Conservation (phyloP, 2,329 filamentous ascomycete species). For the Xylariaceae sp. region DNA sequence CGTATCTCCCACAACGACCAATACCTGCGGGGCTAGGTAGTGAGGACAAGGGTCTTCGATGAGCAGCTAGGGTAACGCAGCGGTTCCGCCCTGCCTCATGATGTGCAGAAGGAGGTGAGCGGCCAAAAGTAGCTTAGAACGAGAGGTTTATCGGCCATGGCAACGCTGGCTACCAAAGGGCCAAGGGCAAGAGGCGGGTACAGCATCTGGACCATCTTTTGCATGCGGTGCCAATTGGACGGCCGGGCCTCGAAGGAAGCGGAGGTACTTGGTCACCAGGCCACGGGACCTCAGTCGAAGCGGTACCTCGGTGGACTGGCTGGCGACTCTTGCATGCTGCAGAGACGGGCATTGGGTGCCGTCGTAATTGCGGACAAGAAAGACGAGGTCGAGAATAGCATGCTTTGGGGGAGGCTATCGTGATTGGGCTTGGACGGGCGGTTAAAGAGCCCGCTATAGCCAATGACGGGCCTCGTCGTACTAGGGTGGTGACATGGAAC, state of each 20-base stretch:
- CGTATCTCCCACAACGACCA: conserved; percentile 19
- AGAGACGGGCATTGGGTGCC: conserved; percentile 18
- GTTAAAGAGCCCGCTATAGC: conserved; percentile 21
- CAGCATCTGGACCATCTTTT: conserved; percentile 5
- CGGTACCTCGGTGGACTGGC: no score
- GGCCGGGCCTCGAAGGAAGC: conserved; percentile 6
- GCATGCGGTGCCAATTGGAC: conserved; percentile 20
- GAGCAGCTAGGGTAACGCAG: not conserved
- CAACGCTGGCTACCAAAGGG: no score
- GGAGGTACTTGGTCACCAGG: conserved; percentile 5
- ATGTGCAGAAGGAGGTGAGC: conserved; percentile 21
- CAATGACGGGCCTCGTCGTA: conserved; percentile 18
- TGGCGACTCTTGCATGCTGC: no score
- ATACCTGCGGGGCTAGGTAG: conserved; percentile 22
- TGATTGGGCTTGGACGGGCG: conserved; percentile 27
- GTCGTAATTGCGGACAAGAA: not conserved
- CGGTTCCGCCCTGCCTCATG: conserved; percentile 23
- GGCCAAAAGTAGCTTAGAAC: conserved; percentile 5
- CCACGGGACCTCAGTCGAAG: no score
- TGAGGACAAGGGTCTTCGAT: not conserved
- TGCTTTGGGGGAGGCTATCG: not conserved
- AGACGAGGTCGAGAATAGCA: no score
- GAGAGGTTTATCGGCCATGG: not conserved
- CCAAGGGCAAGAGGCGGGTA: conserved; percentile 13
- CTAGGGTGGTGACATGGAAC: conserved; percentile 6